Evolutionary conservation across 176 grass and related monocot species (phyloP), one percentile per base, ranked within the genome.

Genomic region (Aegilops umbellulata): DNA sequence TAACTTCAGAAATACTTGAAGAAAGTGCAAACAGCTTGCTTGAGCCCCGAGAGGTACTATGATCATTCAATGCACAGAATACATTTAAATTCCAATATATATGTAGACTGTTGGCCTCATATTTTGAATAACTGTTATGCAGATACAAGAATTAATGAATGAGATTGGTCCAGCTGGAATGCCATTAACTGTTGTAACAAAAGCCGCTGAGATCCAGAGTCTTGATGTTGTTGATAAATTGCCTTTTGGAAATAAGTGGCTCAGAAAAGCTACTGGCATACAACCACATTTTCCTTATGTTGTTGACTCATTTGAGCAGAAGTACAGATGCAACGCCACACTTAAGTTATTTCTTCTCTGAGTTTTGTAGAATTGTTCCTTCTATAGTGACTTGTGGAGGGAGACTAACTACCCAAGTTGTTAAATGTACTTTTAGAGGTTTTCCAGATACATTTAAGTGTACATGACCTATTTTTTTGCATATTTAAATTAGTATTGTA

Each of bases 241-340:
- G 46, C 89, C 92, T 87, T 76, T 93, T 75, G 93, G 95, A 80
- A 97, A 98, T 69, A 98, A 95, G 87, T 98, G 93, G 93, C 86
- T 98, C 80, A 90, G 91, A 90, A 98, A 90, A 92, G 93, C 95
- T 71, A 88, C 85, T 38, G 91, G 92, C 16, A 91, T 98, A 86
- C 93, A 98, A 79, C 96, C 93, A 42, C 92, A 82, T 71, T 94
- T 98, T 68, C 95, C 91, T 55, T 98, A 95, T 77, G 34, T 95
- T 51, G 95, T 98, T 36, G 95, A 98, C 62, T 95, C 95, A 86
- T 98, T 95, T 93, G 95, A 98, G 92, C 91, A 98, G 84, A 95
- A 90, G 91, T 95, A 63, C 29, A 15, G 17, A 64, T 62, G 11
- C 84, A 83, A 60, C 38, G 22, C 24, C 57, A 19, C 65, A 32